Evolutionary conservation across 2,329 filamentous ascomycete species (phyloP).

Genomic region (Ramularia endophylla): DNA sequence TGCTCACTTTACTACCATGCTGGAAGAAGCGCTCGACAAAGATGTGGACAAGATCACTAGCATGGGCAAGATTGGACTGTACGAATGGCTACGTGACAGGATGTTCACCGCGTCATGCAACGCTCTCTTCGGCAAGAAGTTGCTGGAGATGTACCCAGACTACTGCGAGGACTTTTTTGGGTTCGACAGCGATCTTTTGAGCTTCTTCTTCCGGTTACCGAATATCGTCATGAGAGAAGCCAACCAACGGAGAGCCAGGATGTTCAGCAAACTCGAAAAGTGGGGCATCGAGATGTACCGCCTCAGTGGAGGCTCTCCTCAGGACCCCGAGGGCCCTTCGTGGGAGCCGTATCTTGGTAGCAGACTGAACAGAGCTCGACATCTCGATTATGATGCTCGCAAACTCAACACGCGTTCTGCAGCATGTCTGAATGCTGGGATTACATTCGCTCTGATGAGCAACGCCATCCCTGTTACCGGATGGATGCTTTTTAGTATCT

Average conservation of each 20-base stretch:
- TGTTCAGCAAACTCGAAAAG: constrained; percentile 22
- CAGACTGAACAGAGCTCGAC: constrained; percentile 26
- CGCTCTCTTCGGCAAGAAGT: constrained; percentile 26
- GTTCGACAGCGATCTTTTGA: constrained; percentile 27
- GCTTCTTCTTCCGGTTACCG: constrained; percentile 27
- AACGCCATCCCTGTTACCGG: constrained; percentile 30
- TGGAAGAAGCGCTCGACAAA: constrained; percentile 17
- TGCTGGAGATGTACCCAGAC: constrained; percentile 26
- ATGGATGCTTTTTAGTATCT: constrained; percentile 32
- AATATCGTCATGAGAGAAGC: constrained; percentile 22
- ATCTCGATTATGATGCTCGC: constrained; percentile 22
- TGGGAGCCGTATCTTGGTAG: constrained; percentile 28
- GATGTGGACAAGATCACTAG: constrained; percentile 18
- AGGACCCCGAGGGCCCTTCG: constrained; percentile 23
- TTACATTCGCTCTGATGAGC: constrained; percentile 28
- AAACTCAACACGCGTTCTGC: constrained; percentile 17
- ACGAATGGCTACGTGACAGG: constrained; percentile 25
- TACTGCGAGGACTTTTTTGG: constrained; percentile 27
- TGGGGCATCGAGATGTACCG: constrained; percentile 24
- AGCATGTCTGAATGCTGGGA: constrained; percentile 26
- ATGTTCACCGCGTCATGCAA: constrained; percentile 29
- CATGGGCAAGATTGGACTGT: constrained; percentile 21
- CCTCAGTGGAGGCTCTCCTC: constrained; percentile 18
- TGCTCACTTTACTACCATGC: constrained; percentile 17
- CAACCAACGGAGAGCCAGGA: constrained; percentile 15